A percentile compares a stretch with the other conserved stretches of the same genome.
Evolutionary conservation across 768 basidiomycete species (phyloP).

Genomic region (Phylloporus arenicola): DNA sequence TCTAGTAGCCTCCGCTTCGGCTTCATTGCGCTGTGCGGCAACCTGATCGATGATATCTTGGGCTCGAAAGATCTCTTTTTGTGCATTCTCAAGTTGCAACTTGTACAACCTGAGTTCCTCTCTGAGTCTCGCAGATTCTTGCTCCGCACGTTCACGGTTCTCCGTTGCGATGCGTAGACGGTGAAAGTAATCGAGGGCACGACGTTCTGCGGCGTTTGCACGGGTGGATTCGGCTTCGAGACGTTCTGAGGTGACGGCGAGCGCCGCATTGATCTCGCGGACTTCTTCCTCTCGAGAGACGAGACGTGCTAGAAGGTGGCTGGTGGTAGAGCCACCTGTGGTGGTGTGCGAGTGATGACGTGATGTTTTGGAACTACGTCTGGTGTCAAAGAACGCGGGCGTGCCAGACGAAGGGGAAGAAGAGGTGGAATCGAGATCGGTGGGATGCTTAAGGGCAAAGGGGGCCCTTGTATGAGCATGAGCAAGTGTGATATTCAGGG

Average conservation of each 20-base stretch:
- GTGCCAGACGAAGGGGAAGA: too few species aligned
- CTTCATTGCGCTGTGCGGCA: constrained; percentile 38
- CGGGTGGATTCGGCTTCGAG: constrained; percentile 39
- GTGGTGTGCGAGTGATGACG: constrained; percentile 23
- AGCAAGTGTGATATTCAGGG: background rate
- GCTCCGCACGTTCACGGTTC: constrained; percentile 34
- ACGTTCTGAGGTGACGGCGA: constrained; percentile 25
- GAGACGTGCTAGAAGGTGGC: constrained; percentile 27
- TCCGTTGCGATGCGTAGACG: constrained; percentile 38
- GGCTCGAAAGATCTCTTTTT: constrained; percentile 39
- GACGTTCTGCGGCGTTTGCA: constrained; percentile 40
- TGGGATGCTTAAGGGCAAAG: constrained; percentile 26
- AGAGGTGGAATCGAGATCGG: constrained; percentile 26
- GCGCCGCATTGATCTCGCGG: constrained; percentile 26
- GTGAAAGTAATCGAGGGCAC: constrained; percentile 42
- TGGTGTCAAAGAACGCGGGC: constrained; percentile 14
- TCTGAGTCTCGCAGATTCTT: constrained; percentile 32
- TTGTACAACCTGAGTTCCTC: constrained; percentile 46
- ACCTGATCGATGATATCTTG: constrained; percentile 40
- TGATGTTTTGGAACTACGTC: constrained; percentile 24
- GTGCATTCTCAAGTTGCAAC: constrained; percentile 40
- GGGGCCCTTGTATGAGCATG: constrained; percentile 14
- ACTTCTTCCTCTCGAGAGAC: constrained; percentile 29
- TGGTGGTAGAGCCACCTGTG: constrained; percentile 27
- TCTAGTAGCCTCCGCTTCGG: constrained; percentile 41